Base-by-base conservation (phyloP, 2,329 filamentous ascomycete species). In the Claviceps digitariae region DNA sequence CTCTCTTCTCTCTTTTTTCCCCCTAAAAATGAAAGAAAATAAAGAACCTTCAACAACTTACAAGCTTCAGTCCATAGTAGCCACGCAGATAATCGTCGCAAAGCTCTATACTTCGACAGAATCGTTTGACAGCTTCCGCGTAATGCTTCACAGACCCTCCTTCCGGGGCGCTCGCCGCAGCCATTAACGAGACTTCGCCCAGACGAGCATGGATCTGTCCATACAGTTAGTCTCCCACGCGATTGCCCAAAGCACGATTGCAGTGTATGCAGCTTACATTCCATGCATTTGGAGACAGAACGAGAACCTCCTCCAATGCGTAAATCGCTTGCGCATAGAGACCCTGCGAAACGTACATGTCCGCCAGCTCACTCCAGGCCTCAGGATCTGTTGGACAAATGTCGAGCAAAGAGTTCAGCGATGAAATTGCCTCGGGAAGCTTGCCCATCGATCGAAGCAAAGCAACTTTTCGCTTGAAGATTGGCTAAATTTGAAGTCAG, bases 71-170 rank as follows among this genome's bases (percentile, higher is more conserved):
- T 7, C 93, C 93, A 68, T 95, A 97, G 67, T 90, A 95, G 1
- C 90, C 93, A 56, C 93, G 82, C 57, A 97, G 69, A 66, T 96
- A 97, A 65, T 90, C 83, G 61, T 96, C 87, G 64, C 93, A 97
- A 51, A 98, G 78, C 71, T 98, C 93, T 58, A 97, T 81, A 63
- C 90, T 93, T 61, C 93, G 81, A 65, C 86, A 87, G 69, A 95
- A 97, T 58, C 90, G 82, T 64, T 89, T 87, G 52, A 95, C 69
- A 5, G 89, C 83, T 64, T 90, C 86, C 45, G 78, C 74, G 52
- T 93, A 72, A 61, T 80, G 73, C 64, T 76, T 77, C 45, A 73
- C 68, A 2, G 71, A 63, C 27, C 71, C 67, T 29, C 71, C 67
- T 8, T 72, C 70, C 15, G 59, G 60, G 29, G 67, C 68, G 51